Evolutionary conservation across 495 filamentous ascomycete species (phyloP).

Genomic region (Xylaria telfairii): DNA sequence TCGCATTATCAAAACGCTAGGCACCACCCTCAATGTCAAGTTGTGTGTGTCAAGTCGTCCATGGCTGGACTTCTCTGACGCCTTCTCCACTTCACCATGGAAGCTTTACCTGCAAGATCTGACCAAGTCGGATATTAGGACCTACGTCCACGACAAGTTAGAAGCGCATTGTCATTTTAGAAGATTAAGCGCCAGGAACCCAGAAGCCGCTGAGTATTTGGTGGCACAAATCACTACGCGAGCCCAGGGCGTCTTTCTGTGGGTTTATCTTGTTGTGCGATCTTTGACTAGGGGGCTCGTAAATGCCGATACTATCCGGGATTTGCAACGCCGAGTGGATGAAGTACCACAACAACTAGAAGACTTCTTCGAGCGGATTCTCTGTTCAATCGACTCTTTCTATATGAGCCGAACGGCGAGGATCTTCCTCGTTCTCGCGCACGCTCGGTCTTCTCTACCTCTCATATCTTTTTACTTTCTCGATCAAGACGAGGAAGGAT

Average conservation of each 20-base stretch:
- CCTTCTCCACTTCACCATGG: conserved; percentile 31
- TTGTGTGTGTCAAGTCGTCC: conserved; percentile 46
- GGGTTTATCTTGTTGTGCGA: conserved; percentile 39
- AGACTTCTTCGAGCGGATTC: conserved; percentile 30
- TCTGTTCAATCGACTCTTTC: background rate
- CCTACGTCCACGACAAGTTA: conserved; percentile 33
- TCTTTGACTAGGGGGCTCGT: conserved; percentile 30
- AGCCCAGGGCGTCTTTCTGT: conserved; percentile 41
- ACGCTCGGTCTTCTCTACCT: background rate
- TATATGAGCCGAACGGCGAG: background rate
- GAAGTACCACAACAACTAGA: conserved; percentile 34
- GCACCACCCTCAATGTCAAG: conserved; percentile 32
- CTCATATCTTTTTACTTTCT: conserved; percentile 5
- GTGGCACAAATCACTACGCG: conserved; percentile 29
- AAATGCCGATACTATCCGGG: conserved; percentile 30
- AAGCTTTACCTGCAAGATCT: conserved; percentile 40
- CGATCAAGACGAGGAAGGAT: background rate
- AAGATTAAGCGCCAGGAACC: background rate
- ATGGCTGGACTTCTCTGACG: conserved; percentile 37
- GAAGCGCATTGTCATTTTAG: conserved; percentile 25
- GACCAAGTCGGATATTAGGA: conserved; percentile 39
- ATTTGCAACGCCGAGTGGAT: conserved; percentile 31
- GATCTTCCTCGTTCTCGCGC: conserved; percentile 3
- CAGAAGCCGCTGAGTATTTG: conserved; percentile 10
- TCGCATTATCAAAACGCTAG: conserved; percentile 28